Percentiles rank a stretch among this genome's conserved stretches.
Conservation (phyloP, 495 filamentous ascomycete genomes). For the Penicillium antarcticum region DNA sequence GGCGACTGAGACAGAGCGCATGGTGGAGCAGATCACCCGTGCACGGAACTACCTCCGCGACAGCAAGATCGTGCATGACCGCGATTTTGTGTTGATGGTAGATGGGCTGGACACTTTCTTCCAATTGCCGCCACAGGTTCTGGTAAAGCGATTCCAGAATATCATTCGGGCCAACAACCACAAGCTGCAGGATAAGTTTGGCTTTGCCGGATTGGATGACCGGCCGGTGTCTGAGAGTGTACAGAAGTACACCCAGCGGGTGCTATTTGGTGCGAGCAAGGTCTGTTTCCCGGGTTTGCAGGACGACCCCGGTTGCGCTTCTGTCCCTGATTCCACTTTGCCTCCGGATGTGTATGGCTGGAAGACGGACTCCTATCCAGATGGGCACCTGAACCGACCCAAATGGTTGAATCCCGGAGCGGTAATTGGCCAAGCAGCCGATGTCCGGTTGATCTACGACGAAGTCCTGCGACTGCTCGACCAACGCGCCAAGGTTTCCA, state of each 20-base stretch:
- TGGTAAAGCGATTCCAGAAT: conserved; percentile 53
- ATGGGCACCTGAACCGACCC: conserved; percentile 43
- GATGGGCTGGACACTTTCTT: conserved; percentile 59
- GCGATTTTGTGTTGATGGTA: conserved; percentile 60
- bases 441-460: conserved; percentile 50
- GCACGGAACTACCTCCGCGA: conserved; percentile 52
- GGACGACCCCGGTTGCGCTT: conserved; percentile 48
- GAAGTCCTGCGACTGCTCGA: conserved; percentile 43
- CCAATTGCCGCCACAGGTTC: conserved; percentile 57
- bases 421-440: conserved; percentile 50
- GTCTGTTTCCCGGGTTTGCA: conserved; percentile 45
- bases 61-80: conserved; percentile 44
- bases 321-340: conserved; percentile 53
- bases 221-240: conserved; percentile 27
- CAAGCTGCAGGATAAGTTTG: conserved; percentile 46
- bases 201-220: conserved; percentile 32
- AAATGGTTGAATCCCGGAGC: conserved; percentile 50
- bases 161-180: conserved; percentile 48
- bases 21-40: conserved; percentile 46
- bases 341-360: conserved; percentile 57
- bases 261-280: conserved; percentile 62
- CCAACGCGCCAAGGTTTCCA: conserved; percentile 29
- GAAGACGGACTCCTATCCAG: conserved; percentile 44
- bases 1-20: conserved; percentile 30
- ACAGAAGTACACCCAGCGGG: conserved; percentile 51